A percentile compares a stretch with the other conserved stretches of the same genome.
These are phyloP conservation scores for Endoconidiophora laricicola DNA, from an alignment of 2,329 filamentous ascomycete species.

Conservation along the genomic window DNA sequence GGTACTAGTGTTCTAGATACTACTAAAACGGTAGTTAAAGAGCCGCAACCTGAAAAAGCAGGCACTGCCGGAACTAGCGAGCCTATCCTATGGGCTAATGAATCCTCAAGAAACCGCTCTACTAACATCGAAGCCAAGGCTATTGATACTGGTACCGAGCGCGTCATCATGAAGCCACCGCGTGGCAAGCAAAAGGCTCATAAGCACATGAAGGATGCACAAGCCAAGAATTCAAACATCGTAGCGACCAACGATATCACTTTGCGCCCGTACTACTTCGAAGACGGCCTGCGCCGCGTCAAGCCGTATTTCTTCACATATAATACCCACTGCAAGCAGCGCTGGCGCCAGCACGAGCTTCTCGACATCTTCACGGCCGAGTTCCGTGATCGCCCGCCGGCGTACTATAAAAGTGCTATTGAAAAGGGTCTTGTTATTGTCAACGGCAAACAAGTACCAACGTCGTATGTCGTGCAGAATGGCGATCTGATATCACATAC, in stretches of 20 bases:
- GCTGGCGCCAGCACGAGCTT: constrained; percentile 70
- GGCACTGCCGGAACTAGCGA: not conserved
- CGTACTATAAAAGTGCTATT: constrained; percentile 82
- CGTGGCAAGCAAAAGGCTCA: constrained; percentile 13
- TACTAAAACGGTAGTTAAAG: not conserved
- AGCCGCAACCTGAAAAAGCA: not conserved
- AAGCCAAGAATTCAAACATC: constrained; percentile 10
- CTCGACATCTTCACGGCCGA: constrained; percentile 82
- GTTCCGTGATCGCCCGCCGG: constrained; percentile 71
- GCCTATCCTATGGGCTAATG: not conserved
- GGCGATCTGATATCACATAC: constrained; percentile 87
- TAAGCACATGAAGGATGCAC: constrained; percentile 9
- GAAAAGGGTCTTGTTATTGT: constrained; percentile 61
- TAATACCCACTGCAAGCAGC: constrained; percentile 85
- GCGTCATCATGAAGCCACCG: constrained; percentile 7
- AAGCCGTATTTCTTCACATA: constrained; percentile 85
- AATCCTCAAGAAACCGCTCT: constrained; percentile 10
- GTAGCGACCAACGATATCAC: constrained; percentile 17
- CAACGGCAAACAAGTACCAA: constrained; percentile 55
- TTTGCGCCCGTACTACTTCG: constrained; percentile 61
- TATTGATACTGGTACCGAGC: constrained; percentile 9
- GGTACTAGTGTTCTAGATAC: not conserved
- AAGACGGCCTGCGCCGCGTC: constrained; percentile 69
- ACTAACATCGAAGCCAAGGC: constrained; percentile 2
- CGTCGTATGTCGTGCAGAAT: constrained; percentile 61